phyloP scores from a whole-genome alignment of 805 yeast genomes.

The Spathaspora arborariae region DNA sequence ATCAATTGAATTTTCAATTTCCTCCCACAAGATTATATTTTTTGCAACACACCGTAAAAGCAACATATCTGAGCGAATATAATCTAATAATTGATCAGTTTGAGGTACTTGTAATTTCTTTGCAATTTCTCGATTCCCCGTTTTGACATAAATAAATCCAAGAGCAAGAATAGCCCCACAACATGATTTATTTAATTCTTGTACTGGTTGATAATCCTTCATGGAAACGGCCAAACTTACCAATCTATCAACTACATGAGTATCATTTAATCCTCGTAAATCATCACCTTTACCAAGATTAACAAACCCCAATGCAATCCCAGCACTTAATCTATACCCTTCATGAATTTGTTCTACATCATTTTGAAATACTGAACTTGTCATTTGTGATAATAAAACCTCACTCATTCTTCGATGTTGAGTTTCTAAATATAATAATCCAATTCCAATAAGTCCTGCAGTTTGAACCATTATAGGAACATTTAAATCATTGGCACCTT shows the following conservation, averaged over 20 bases:
- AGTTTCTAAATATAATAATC: slow-evolving; percentile 71
- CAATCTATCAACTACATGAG: slow-evolving; percentile 59
- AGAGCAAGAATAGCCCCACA: slow-evolving; percentile 78
- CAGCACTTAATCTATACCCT: slow-evolving; percentile 83
- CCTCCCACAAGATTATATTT: slow-evolving; percentile 70
- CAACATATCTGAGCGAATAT: slow-evolving; percentile 75
- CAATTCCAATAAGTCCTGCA: slow-evolving; percentile 89
- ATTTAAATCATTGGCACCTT: slow-evolving; percentile 85
- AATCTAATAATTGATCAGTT: slow-evolving; percentile 57
- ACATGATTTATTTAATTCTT: slow-evolving; percentile 57
- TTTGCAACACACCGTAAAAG: slow-evolving; percentile 60
- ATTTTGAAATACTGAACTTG: slow-evolving; percentile 47
- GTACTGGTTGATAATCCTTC: slow-evolving; percentile 59
- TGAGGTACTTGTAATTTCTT: slow-evolving; percentile 56
- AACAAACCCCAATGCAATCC: slow-evolving; percentile 80
- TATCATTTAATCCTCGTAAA: slow-evolving; percentile 55
- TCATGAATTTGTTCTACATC: slow-evolving; percentile 63
- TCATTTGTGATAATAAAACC: slow-evolving; percentile 66
- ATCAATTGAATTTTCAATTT: slow-evolving; percentile 40
- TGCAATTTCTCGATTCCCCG: slow-evolving; percentile 59
- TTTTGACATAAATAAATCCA: slow-evolving; percentile 66
- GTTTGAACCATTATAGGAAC: slow-evolving; percentile 81
- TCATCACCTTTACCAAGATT: slow-evolving; percentile 75
- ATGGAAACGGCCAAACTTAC: slow-evolving; percentile 54
- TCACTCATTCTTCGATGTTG: slow-evolving; percentile 87